Base-by-base conservation (phyloP, 345 rosid species). In the Punica granatum region DNA sequence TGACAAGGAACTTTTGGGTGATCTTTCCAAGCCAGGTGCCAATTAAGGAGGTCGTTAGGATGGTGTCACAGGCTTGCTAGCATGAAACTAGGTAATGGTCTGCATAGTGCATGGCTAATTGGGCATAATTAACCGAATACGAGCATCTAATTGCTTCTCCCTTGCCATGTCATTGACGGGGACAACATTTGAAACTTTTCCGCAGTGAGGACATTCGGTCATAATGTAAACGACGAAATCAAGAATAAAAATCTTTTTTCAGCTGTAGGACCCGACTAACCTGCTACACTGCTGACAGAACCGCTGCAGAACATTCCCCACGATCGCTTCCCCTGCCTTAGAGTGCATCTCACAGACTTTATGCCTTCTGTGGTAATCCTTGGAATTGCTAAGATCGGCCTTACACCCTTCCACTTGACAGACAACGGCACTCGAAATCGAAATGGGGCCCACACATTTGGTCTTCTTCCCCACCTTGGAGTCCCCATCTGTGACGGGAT, bases 271-370 rank as follows among this genome's bases (percentile, higher is more conserved):
- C 15, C 56, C 32, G 67, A 58, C 83, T 62, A 61, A 88, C 94
- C 90, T 82, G 76, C 94, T 88, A 72, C 90, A 88, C 70, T 88
- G 94, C 71, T 88, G 94, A 76, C 94, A 88, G 74, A 88, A 88
- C 36, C 94, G 82, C 82, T 88, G 88, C 89, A 84, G 75, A 64
- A 77, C 81, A 71, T 77, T 80, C 54, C 87, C 85, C 26, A 88
- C 90, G 44, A 82, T 77, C 1, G 87, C 90, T 70, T 74, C 78
- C 59, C 79, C 76, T 37, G 90, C 86, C 75, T 88, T 88, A 10
- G 94, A 86, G 74, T 88, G 94, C 75, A 82, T 69, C 69, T 84
- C 81, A 56, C 94, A 88, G 60, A 88, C 94, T 75, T 86, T 88
- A 75, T 88, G 93, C 60, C 89, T 74, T 60, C 89, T 72, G 73